Base-by-base conservation (phyloP, 176 grass and related monocot genomes). In the Ensete ventricosum region DNA sequence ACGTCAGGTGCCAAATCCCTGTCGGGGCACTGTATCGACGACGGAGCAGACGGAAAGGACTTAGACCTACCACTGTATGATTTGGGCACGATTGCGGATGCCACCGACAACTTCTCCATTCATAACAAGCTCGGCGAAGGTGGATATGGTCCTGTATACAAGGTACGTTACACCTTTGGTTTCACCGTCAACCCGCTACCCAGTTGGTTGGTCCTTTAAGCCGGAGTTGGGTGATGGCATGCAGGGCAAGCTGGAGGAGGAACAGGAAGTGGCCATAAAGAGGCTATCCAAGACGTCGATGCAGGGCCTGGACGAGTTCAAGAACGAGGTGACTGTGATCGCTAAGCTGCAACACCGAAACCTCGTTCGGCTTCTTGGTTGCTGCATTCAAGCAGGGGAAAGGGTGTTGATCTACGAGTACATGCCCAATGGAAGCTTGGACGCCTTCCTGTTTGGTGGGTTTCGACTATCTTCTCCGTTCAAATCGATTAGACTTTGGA, bases 341-440 rank as follows among this genome's bases (percentile, higher is more conserved):
- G 64, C 76, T 3, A 78, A 78, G 16, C 25, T 78, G 43, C 76
- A 78, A 23, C 76, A 78, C 9, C 8, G 64, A 69, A 78, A 78
- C 57, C 76, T 78, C 14, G 76, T 78, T 34, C 21, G 64, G 21
- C 64, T 78, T n/a, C 52, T 78, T 1, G 76, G 76, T 13, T 78
- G 64, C 24, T 78, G 64, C 64, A 69, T 78, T 55, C 64, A 78
- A 34, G 76, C 52, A 78, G 76, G 55, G 52, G 76, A 78, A 55
- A 78, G 60, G 52, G 69, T 78, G 63, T 19, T 69, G 6, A 22
- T 78, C 14, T 79, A 79, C 2, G 77, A 79, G 52, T 79, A 55
- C 53, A 79, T 79, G 77, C 25, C 25, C 50, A 79, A 79, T 14
- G 48, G 20, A 79, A 79, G 77, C 49, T 58, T 79, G 53, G 66